A percentile compares a stretch with the other conserved stretches of the same genome.
Conservation (phyloP, 257 asterid genomes). For the Galeopsis tetrahit region DNA sequence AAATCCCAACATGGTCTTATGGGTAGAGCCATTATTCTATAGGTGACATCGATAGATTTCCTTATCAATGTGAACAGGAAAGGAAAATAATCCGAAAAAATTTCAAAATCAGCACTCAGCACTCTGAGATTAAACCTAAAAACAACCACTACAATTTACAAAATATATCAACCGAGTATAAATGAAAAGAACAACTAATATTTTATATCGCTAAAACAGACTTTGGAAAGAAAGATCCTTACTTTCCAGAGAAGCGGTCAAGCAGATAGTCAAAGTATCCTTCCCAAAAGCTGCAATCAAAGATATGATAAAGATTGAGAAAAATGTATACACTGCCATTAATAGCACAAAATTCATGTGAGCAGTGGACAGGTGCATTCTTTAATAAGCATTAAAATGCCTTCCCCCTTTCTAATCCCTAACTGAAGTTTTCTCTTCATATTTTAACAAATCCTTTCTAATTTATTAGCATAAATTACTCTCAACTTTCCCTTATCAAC, state of each 20-base stretch:
- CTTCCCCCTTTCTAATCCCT: background rate
- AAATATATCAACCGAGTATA: background rate
- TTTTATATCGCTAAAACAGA: background rate
- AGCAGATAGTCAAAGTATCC: constrained; percentile 37
- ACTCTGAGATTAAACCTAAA: background rate
- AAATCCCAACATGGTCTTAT: background rate
- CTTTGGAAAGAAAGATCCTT: constrained; percentile 14
- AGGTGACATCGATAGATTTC: background rate
- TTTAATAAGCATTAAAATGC: background rate
- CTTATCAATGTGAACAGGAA: background rate
- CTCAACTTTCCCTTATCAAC: background rate
- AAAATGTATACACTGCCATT: background rate
- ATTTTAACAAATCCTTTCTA: background rate
- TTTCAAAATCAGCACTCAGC: background rate
- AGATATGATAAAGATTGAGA: constrained; percentile 17
- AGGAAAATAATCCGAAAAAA: background rate
- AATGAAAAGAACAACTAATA: background rate
- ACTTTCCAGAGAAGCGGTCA: constrained; percentile 37
- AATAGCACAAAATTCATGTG: background rate
- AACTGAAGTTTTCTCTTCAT: background rate
- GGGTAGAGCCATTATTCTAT: background rate
- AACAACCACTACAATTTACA: background rate
- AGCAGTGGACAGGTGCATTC: background rate
- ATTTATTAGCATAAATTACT: background rate
- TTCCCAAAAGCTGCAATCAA: constrained; percentile 39